These are phyloP conservation scores for Parascedosporium putredinis DNA, from an alignment of 2,329 filamentous ascomycete genomes.

Conservation along the genomic window DNA sequence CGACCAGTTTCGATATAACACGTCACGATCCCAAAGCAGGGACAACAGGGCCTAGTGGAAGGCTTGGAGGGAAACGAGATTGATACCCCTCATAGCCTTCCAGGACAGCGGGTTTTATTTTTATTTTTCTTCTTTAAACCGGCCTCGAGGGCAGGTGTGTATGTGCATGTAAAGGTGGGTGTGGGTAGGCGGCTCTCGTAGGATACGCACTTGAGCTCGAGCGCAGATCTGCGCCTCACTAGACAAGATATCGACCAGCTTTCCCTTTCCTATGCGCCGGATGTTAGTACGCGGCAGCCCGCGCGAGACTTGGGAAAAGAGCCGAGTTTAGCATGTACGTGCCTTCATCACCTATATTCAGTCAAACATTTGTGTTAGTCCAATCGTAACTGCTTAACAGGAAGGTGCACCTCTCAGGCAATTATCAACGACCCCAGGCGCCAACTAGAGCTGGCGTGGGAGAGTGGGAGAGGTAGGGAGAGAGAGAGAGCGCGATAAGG, in stretches of 20 bases:
- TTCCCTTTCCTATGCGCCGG: conserved; percentile 8
- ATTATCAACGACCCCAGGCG: not conserved
- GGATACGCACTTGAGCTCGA: conserved; percentile 6
- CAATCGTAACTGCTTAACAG: too few relatives aligned
- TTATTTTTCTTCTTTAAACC: too few relatives aligned
- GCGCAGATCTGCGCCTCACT: conserved; percentile 8
- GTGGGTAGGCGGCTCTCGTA: not conserved
- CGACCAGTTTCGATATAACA: not conserved
- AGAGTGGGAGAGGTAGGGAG: not conserved
- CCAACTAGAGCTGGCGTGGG: not conserved
- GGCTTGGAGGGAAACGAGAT: not conserved
- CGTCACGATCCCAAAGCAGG: not conserved
- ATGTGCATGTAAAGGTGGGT: too few relatives aligned
- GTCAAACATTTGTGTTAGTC: not conserved
- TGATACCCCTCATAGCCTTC: not conserved
- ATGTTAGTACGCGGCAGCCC: too few relatives aligned
- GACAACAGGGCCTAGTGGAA: not conserved
- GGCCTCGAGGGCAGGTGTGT: not conserved
- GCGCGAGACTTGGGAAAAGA: too few relatives aligned
- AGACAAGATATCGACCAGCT: conserved; percentile 8
- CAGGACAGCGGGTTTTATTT: not conserved
- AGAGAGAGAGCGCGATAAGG: not conserved
- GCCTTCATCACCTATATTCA: conserved; percentile 8
- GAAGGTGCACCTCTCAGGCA: too few relatives aligned
- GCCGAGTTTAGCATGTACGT: too few relatives aligned